Base-by-base conservation (phyloP, 768 basidiomycete species). In the Paxillus rubicundulus region DNA sequence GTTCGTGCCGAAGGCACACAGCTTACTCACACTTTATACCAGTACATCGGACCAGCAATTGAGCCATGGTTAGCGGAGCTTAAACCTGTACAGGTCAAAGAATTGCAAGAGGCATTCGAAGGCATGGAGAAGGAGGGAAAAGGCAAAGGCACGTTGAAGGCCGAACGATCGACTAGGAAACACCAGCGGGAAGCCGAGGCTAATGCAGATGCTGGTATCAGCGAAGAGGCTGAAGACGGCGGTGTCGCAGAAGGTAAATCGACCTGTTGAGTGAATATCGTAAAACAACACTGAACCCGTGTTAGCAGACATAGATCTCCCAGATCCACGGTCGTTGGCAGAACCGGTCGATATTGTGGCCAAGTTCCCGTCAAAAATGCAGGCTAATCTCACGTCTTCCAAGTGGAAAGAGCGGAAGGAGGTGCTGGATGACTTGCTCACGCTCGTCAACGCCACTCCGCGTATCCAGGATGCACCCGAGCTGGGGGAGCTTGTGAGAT, bases 391-490 rank as follows among this genome's bases (percentile, higher is more conserved):
- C 45, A 81, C 85, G 20, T 98, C 97, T 4, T 84, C 92, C 0
- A 98, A 98, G 70, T 99, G 97, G 97, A 98, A 99, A 65, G 97
- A 99, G 59, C 83, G 92, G 37, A 94, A 98, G 64, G 90, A 95
- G 61, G 89, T 82, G 2, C 74, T 98, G 30, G 94, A 97, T 57
- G 91, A 92, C 24, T 77, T 96, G 20, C 76, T 84, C 41, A 80
- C 81, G 2, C 71, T 92, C 33, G 71, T 98, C 28, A 80, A 81
- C 48, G 73, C 82, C 8, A 79, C 86, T 3, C 85, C 87, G 12
- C 81, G 85, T 52, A 88, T 98, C 61, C 85, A 85, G 61, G 93
- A 96, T 61, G 77, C 85, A 2, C 74, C 86, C 7, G 90, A 90
- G 62, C 76, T 97, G 4, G 82, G 77, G 4, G 89, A 94, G 28